These are phyloP conservation scores for Boletus smithii DNA, from an alignment of 1,284 basidiomycete species.

Conservation along the genomic window DNA sequence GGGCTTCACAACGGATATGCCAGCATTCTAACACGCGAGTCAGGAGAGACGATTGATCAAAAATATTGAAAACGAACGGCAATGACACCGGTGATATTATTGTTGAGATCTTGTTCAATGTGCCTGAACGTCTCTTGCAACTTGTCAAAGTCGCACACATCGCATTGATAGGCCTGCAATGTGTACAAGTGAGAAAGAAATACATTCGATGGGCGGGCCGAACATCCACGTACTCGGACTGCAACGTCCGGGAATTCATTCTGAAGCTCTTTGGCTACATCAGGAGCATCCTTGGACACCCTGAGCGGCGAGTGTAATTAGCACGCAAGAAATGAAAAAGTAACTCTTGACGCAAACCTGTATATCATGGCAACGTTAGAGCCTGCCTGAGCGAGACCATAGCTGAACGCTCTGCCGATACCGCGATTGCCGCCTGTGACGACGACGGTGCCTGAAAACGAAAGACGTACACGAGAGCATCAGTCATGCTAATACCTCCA, in stretches of 20 bases:
- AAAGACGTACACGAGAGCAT: too few species aligned
- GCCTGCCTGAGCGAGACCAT: conserved; percentile 42
- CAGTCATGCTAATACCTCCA: too few species aligned
- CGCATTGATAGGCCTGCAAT: conserved; percentile 43
- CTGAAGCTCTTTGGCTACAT: conserved; percentile 36
- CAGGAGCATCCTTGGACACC: conserved; percentile 36
- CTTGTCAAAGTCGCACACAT: conserved; percentile 37
- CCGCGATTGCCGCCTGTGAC: conserved; percentile 45
- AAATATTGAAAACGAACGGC: conserved; percentile 10
- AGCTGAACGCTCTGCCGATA: conserved; percentile 46
- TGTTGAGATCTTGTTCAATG: conserved; percentile 26
- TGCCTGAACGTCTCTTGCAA: conserved; percentile 36
- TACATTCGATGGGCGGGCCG: rapidly evolving
- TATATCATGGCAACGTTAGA: conserved; percentile 46
- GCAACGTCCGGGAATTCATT: conserved; percentile 18
- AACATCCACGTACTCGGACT: conserved; percentile 28
- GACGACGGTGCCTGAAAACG: conserved; percentile 25
- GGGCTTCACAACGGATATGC: conserved; percentile 47
- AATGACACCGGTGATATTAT: conserved; percentile 15
- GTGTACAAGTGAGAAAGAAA: neutral
- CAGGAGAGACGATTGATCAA: neutral
- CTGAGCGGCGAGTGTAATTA: conserved; percentile 5
- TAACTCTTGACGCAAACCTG: conserved; percentile 20
- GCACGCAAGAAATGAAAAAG: too few species aligned
- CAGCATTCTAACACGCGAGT: conserved; percentile 38